Percentiles rank a stretch among this genome's conserved stretches.
Evolutionary conservation across 2,329 filamentous ascomycete species (phyloP).

Genomic region (Sporothrix protearum): DNA sequence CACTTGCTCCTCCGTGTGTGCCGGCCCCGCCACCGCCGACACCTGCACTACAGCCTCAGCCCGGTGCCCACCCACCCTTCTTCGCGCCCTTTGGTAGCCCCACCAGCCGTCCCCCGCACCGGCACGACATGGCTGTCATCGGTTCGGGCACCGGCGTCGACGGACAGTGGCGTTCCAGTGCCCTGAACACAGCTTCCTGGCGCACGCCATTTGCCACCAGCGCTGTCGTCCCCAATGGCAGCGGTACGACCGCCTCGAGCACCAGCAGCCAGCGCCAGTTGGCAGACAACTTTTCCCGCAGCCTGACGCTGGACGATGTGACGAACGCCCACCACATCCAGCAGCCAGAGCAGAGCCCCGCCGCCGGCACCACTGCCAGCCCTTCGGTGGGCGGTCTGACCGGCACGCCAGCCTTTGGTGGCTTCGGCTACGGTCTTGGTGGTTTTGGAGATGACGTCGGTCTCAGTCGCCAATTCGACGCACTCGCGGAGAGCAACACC

Average conservation of each 20-base stretch:
- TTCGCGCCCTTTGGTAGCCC: neutral
- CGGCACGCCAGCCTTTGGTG: neutral
- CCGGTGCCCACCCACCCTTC: neutral
- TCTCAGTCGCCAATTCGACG: neutral
- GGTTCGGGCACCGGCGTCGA: neutral
- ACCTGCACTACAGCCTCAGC: neutral
- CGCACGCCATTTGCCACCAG: neutral
- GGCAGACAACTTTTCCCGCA: neutral
- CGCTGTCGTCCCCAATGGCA: neutral
- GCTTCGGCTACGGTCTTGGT: neutral
- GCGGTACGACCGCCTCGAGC: neutral
- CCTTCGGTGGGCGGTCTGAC: neutral
- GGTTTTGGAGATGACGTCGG: neutral
- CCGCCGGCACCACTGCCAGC: neutral
- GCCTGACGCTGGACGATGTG: neutral
- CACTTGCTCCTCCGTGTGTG: neutral
- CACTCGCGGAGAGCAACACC: neutral
- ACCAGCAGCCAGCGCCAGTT: neutral
- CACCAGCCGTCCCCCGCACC: neutral
- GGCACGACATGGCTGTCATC: neutral
- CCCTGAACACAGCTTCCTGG: slow-evolving; percentile 4
- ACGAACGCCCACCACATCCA: neutral
- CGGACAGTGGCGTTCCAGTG: neutral
- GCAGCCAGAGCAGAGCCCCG: neutral
- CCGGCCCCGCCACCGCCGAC: neutral